These are phyloP conservation scores for Eimeria maxima DNA, from an alignment of 169 alveolate genomes.

Conservation along the genomic window DNA sequence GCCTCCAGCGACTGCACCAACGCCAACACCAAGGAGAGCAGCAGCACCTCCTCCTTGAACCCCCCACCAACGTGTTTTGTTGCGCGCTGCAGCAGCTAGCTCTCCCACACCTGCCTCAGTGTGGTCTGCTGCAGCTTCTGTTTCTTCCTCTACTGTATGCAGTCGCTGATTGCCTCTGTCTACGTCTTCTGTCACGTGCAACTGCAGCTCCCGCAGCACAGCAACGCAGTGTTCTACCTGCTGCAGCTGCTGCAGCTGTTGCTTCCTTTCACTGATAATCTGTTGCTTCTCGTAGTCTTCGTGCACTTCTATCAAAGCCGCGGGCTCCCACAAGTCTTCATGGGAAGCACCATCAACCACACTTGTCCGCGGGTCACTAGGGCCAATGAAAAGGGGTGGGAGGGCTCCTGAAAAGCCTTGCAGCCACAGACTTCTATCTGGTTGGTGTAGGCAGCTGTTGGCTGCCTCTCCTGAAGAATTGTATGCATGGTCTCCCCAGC, in stretches of 20 bases:
- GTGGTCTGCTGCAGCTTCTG: slow-evolving; percentile 60
- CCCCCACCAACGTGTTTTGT: slow-evolving; percentile 81
- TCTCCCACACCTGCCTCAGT: slow-evolving; percentile 68
- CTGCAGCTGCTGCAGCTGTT: slow-evolving; percentile 79
- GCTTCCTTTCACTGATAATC: slow-evolving; percentile 42
- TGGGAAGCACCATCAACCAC: neutral
- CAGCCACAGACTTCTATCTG: slow-evolving; percentile 24
- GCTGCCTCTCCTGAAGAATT: neutral
- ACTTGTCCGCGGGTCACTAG: neutral
- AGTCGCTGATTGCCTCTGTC: slow-evolving; percentile 55
- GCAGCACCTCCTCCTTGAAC: slow-evolving; percentile 84
- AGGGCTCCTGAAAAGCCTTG: slow-evolving; percentile 22
- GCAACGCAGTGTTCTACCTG: slow-evolving; percentile 79
- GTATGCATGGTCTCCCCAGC: neutral
- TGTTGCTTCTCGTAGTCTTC: slow-evolving; percentile 75
- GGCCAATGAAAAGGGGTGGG: slow-evolving; percentile 46
- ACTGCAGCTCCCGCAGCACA: slow-evolving; percentile 75
- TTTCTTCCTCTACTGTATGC: slow-evolving; percentile 45
- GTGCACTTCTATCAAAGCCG: slow-evolving; percentile 69
- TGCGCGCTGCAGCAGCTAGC: slow-evolving; percentile 68
- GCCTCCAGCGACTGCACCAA: slow-evolving; percentile 77
- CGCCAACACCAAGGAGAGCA: slow-evolving; percentile 77
- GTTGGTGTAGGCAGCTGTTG: neutral
- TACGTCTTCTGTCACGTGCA: slow-evolving; percentile 73
- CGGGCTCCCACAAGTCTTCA: slow-evolving; percentile 3